Evolutionary conservation across 2,329 filamentous ascomycete species (phyloP).

Genomic region (Stagonosporopsis chrysanthemi): DNA sequence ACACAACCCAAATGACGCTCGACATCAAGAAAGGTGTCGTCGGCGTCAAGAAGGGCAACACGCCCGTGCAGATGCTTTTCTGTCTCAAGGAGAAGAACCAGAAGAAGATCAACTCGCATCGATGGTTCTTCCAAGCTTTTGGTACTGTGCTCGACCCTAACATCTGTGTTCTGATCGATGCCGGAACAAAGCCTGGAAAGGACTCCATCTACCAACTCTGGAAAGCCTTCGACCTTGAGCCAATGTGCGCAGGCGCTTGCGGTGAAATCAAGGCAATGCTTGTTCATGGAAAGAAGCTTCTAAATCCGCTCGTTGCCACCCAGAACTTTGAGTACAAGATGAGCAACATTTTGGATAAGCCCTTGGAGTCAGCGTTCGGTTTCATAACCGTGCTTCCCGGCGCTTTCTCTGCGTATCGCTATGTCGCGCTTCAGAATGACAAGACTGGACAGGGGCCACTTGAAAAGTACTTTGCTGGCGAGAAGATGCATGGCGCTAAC

Average conservation of each 20-base stretch:
- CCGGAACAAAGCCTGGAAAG: constrained; percentile 90
- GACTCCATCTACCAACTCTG: constrained; percentile 97
- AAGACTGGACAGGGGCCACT: constrained; percentile 91
- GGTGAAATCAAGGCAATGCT: constrained; percentile 99
- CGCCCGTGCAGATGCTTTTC: constrained; percentile 95
- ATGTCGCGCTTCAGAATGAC: constrained; percentile 93
- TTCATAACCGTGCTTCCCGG: constrained; percentile 97
- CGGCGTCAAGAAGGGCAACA: constrained; percentile 78
- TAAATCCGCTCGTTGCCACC: constrained; percentile 93
- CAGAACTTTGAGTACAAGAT: constrained; percentile 99
- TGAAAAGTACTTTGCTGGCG: constrained; percentile 96
- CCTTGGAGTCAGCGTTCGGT: constrained; percentile 93
- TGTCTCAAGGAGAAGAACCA: constrained; percentile 99
- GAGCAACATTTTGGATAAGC: constrained; percentile 99
- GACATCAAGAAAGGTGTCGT: constrained; percentile 92
- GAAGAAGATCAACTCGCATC: constrained; percentile 99
- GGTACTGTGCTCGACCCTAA: constrained; percentile 91
- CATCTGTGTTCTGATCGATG: constrained; percentile 94
- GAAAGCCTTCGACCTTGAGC: constrained; percentile 98
- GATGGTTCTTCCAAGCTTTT: constrained; percentile 99
- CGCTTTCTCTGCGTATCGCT: constrained; percentile 98
- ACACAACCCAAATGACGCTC: constrained; percentile 85
- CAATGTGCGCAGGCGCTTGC: constrained; percentile 96
- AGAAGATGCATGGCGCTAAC: constrained; percentile 91
- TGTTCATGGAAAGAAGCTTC: constrained; percentile 81